phyloP scores from a whole-genome alignment of 768 basidiomycete species.

The Pleurotus sapidus region DNA sequence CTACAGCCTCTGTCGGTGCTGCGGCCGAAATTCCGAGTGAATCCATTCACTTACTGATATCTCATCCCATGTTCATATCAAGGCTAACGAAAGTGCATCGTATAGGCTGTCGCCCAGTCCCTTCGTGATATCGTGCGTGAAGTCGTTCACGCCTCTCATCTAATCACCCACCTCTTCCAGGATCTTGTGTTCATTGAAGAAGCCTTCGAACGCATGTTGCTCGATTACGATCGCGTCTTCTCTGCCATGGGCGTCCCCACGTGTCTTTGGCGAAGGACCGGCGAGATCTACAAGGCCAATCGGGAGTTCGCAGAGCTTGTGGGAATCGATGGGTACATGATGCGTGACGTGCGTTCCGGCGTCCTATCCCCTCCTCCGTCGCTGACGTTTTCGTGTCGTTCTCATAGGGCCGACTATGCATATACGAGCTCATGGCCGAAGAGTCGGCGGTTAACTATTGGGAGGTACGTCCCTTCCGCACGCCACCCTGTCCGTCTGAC shows the following conservation, averaged over 20 bases:
- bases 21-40: constrained; percentile 80
- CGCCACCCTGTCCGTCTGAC: neutral
- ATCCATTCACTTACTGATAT: constrained; percentile 15
- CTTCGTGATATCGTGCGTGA: constrained; percentile 70
- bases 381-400: constrained; percentile 6
- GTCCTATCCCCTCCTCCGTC: neutral
- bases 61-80: neutral
- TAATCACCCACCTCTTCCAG: constrained; percentile 27
- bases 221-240: constrained; percentile 94
- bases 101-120: constrained; percentile 77
- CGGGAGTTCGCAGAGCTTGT: constrained; percentile 92
- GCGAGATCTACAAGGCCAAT: constrained; percentile 98
- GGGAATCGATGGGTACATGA: constrained; percentile 81
- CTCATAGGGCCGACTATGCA: constrained; percentile 80
- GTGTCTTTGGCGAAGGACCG: constrained; percentile 94
- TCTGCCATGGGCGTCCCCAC: constrained; percentile 97
- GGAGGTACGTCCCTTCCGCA: constrained; percentile 56
- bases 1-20: constrained; percentile 84
- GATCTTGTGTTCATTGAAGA: constrained; percentile 98
- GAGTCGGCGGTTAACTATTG: constrained; percentile 96
- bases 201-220: constrained; percentile 90
- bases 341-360: constrained; percentile 69
- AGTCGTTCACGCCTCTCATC: neutral
- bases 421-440: constrained; percentile 98
- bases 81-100: constrained; percentile 1